Evolutionary conservation across 1,139 yeast species (phyloP).

Genomic region (Yamadazyma taylorii): DNA sequence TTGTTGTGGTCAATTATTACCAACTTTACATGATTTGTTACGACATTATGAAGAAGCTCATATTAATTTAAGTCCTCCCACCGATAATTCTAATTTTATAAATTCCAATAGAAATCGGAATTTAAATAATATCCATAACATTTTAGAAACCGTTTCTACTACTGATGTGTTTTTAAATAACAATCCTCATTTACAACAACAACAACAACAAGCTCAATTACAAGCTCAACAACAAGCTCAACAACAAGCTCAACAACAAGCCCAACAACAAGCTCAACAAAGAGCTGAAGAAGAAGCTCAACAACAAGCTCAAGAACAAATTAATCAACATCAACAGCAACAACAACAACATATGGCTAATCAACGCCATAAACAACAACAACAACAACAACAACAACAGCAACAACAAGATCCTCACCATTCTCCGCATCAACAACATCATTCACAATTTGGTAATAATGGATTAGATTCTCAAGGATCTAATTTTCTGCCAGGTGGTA

Average conservation of each 20-base stretch:
- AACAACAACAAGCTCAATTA: slow-evolving; percentile 15
- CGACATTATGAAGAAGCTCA: slow-evolving; percentile 97
- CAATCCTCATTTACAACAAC: slow-evolving; percentile 18
- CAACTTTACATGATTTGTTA: slow-evolving; percentile 88
- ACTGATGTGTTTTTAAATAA: slow-evolving; percentile 78
- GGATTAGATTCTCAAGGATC: too few relatives aligned
- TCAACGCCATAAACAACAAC: slow-evolving; percentile 8
- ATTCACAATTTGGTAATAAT: too few relatives aligned
- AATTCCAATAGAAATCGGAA: slow-evolving; percentile 36
- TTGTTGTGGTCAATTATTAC: slow-evolving; percentile 91
- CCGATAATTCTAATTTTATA: slow-evolving; percentile 35
- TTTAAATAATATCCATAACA: slow-evolving; percentile 44
- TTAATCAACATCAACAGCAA: slow-evolving; percentile 11
- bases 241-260: slow-evolving; percentile 7
- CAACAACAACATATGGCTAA: slow-evolving; percentile 8
- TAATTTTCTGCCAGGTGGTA: slow-evolving; percentile 13
- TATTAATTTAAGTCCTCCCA: slow-evolving; percentile 72
- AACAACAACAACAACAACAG: slow-evolving; percentile 9
- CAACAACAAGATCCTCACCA: slow-evolving; percentile 5
- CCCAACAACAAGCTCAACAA: slow-evolving; percentile 6
- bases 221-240: slow-evolving; percentile 16
- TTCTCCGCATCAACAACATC: slow-evolving; percentile 8
- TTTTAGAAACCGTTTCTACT: slow-evolving; percentile 78
- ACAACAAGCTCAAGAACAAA: slow-evolving; percentile 8
- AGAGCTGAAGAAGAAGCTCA: slow-evolving; percentile 4